Base-by-base conservation (phyloP, 768 basidiomycete species). In the Amyloporia xantha region DNA sequence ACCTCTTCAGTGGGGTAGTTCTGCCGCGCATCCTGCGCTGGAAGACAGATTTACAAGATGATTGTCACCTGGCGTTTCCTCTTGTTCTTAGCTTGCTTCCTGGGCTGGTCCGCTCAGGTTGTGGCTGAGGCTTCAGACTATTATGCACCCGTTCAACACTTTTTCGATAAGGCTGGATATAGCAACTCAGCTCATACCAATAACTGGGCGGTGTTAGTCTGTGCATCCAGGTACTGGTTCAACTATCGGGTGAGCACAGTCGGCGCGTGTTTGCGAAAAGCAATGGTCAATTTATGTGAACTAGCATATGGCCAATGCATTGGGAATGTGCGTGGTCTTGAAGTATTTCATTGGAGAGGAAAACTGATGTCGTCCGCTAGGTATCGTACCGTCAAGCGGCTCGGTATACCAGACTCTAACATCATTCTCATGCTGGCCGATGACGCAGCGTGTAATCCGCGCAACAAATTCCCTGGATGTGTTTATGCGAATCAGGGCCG, bases 381-480 rank as follows among this genome's bases (percentile, higher is more conserved):
- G 91, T 98, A 98, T 63, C 90, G 96, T 50, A 98, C 95, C 1
- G 92, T 99, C 47, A 98, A 99, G 64, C 85, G 94, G 5, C 79
- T 99, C 9, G 96, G 96, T 12, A 96, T 99, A 51, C 95, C 96
- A 17, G 96, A 99, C 71, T 93, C 91, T 10, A 94, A 98, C 59
- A 98, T 99, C 64, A 95, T 99, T 66, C 83, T 99, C 46, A 98
- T 98, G 96, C 78, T 99, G 44, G 91, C 95, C 5, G 96, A 99
- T 64, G 96, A 98, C 63, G 89, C 79, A 1, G 89, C 95, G 0
- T 99, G 96, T 61, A 96, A 97, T 62, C 60, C 90, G 6, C 78
- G 95, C 35, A 98, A 99, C 70, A 82, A 79, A 44, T 95, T 92
- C 59, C 84, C 96, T 1, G 95, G 84, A 1, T 87, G 84, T 41